phyloP scores from a whole-genome alignment of 768 basidiomycete species.

The Paxillus ammoniavirescens region DNA sequence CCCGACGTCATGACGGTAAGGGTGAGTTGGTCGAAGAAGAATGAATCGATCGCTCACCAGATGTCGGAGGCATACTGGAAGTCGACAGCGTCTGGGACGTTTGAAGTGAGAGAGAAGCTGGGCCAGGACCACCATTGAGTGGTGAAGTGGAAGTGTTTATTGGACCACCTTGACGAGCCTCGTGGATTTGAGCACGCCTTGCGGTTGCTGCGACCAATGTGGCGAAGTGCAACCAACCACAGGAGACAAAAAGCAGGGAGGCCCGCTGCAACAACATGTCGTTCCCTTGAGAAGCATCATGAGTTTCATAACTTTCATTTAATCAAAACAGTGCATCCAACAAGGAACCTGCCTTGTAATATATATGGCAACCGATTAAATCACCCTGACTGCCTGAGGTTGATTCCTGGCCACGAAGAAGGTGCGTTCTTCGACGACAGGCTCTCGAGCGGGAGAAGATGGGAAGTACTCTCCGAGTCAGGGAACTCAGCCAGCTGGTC shows the following conservation, averaged over 20 bases:
- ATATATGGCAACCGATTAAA: too few species aligned
- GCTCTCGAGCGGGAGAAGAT: too few species aligned
- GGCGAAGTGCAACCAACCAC: slow-evolving; percentile 7
- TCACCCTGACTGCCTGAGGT: too few species aligned
- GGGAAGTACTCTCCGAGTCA: too few species aligned
- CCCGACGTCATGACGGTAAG: slow-evolving; percentile 5
- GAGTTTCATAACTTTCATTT: too few species aligned
- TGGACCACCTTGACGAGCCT: slow-evolving; percentile 23
- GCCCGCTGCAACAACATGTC: slow-evolving; percentile 13
- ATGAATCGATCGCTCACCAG: slow-evolving; percentile 13
- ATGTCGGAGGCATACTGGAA: slow-evolving; percentile 13
- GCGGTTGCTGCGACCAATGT: slow-evolving; percentile 14
- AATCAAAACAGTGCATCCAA: background rate
- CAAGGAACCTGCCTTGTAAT: background rate
- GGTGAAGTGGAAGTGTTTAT: background rate
- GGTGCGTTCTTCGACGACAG: too few species aligned
- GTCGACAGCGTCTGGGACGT: slow-evolving; percentile 3
- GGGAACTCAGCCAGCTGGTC: too few species aligned
- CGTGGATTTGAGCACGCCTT: slow-evolving; percentile 10
- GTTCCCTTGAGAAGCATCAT: background rate
- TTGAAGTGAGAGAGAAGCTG: slow-evolving; percentile 2
- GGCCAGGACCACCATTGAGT: slow-evolving; percentile 3
- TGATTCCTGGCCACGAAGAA: too few species aligned
- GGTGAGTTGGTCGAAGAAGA: slow-evolving; percentile 8
- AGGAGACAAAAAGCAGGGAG: background rate